Percentiles rank a stretch among this genome's conserved stretches.
These are phyloP conservation scores for Boletus eberwhitei DNA, from an alignment of 768 basidiomycete genomes.

Conservation along the genomic window DNA sequence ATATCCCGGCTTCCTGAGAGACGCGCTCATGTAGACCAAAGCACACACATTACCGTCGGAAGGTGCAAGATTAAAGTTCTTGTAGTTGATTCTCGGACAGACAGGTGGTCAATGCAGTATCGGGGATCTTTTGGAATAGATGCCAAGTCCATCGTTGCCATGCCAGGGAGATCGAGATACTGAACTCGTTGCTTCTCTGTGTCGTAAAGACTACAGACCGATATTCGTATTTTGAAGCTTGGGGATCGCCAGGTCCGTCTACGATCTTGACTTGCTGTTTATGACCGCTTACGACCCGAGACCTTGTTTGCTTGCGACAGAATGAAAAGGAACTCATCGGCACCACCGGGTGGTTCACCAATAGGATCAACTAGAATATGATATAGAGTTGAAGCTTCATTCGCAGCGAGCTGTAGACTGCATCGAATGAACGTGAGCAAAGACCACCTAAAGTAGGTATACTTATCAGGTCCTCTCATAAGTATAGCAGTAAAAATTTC, in stretches of 20 bases:
- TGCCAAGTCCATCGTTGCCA: background rate
- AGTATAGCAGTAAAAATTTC: background rate
- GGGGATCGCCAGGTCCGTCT: background rate
- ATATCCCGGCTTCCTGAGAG: constrained; percentile 9
- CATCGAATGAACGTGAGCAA: background rate
- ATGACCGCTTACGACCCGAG: too few relatives aligned
- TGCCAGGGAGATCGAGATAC: background rate
- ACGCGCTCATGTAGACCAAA: background rate
- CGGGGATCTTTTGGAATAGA: too few relatives aligned
- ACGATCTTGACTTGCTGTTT: background rate
- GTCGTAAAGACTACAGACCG: background rate
- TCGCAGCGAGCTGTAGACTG: background rate
- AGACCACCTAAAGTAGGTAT: background rate
- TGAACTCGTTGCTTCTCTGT: background rate
- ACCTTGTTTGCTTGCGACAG: too few relatives aligned
- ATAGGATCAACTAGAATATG: too few relatives aligned
- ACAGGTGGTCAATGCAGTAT: background rate
- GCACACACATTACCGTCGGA: background rate
- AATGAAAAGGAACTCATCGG: background rate
- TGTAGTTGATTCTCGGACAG: background rate
- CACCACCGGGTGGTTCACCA: background rate
- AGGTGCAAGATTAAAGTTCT: background rate
- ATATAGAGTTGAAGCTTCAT: background rate
- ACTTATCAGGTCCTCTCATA: background rate
- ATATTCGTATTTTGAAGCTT: background rate